A percentile compares a stretch with the other conserved stretches of the same genome.
Evolutionary conservation across 2,329 filamentous ascomycete genomes (phyloP).

Genomic region (Fusarium subglutinans): DNA sequence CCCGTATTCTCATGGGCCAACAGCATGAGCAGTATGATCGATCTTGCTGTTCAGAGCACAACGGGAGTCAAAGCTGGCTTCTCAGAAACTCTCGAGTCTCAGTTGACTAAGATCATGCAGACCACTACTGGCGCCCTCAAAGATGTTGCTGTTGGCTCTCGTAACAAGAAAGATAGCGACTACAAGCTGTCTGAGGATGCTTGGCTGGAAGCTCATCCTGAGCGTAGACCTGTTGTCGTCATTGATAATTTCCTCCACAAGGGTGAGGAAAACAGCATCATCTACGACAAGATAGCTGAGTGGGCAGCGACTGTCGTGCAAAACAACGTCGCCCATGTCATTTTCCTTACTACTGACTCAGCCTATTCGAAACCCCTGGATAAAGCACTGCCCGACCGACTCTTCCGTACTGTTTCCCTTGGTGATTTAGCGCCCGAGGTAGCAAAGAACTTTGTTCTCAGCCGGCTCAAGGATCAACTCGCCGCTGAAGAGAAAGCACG

Average conservation of each 20-base stretch:
- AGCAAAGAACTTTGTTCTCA: slow-evolving; percentile 89
- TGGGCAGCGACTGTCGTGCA: slow-evolving; percentile 90
- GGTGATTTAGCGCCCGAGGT: slow-evolving; percentile 88
- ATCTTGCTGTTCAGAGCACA: slow-evolving; percentile 91
- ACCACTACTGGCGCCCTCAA: slow-evolving; percentile 84
- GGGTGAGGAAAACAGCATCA: slow-evolving; percentile 68
- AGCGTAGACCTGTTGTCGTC: slow-evolving; percentile 82
- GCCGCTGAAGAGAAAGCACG: slow-evolving; percentile 41
- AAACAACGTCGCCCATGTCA: slow-evolving; percentile 89
- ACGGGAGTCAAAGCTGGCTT: slow-evolving; percentile 95
- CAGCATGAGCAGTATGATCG: slow-evolving; percentile 89
- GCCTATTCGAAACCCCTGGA: slow-evolving; percentile 88
- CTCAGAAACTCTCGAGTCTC: slow-evolving; percentile 89
- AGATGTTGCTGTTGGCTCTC: slow-evolving; percentile 74
- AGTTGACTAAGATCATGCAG: slow-evolving; percentile 88
- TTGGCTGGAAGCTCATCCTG: slow-evolving; percentile 89
- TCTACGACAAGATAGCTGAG: slow-evolving; percentile 84
- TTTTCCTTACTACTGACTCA: slow-evolving; percentile 91
- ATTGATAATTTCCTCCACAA: slow-evolving; percentile 94
- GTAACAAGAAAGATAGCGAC: slow-evolving; percentile 79
- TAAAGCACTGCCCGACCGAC: slow-evolving; percentile 87
- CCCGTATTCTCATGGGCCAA: slow-evolving; percentile 98
- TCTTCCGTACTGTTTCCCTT: slow-evolving; percentile 86
- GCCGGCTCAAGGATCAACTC: slow-evolving; percentile 70
- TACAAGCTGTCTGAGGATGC: slow-evolving; percentile 80